Evolutionary conservation across 208 protist genomes (phyloP), one percentile per base, ranked within the genome.

Genomic region (Trypanosoma mega): DNA sequence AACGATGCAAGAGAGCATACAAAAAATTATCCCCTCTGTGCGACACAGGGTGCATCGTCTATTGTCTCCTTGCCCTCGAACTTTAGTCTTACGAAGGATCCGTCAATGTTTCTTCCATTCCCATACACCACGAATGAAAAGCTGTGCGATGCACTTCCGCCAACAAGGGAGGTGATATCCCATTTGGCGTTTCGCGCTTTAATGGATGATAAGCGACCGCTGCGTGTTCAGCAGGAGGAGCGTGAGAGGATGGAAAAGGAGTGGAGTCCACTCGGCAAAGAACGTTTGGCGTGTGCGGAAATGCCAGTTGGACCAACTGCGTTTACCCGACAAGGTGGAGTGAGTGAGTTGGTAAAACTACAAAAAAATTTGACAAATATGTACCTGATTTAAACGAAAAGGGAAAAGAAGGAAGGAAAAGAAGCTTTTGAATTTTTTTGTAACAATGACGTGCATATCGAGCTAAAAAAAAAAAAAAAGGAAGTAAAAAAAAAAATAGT

Each of bases 91-190:
- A n/a, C n/a, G n/a, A n/a, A n/a, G n/a, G n/a, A n/a, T n/a, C n/a
- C n/a, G n/a, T n/a, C n/a, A n/a, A n/a, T n/a, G n/a, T n/a, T 46
- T 45, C 52, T 45, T 7, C 33, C 34, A 9, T 43, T 45, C 14
- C 2, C n/a, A 2, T 43, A 44, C 16, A 6, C 1, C 18, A 0
- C 24, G 1, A 18, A 5, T n/a, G 49, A 27, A 9, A 18, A 53
- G 27, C 8, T 31, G 0, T 55, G 16, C 24, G 58, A 64, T 41
- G 23, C 30, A 14, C 3, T 64, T 43, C 58, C 58, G 21, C 45
- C 58, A 53, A 48, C 58, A 20, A 46, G n/a, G 0, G 45, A 53
- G 21, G 30, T 21, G 16, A 64, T 64, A 48, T 55, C 58, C 16
- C n/a, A 23, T 23, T 21, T 51, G 24, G 58, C 46, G 5, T 37